Evolutionary conservation across 2,329 filamentous ascomycete genomes (phyloP), one percentile per base, ranked within the genome.

Genomic region (Penicillium sp.): DNA sequence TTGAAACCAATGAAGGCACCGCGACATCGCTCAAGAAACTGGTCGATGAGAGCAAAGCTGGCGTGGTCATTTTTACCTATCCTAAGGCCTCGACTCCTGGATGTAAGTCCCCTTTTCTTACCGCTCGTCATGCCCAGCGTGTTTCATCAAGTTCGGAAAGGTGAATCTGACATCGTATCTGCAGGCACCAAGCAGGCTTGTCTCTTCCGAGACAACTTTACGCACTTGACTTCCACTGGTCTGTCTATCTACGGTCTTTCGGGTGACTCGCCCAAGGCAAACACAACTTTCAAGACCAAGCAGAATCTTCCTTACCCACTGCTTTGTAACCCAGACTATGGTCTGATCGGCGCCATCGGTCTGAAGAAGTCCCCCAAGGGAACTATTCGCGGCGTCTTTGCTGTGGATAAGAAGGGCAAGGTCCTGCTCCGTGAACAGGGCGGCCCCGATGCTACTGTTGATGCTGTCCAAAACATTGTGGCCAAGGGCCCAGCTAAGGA

Each of bases 1-100:
- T 99, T 60, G 86, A 94, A 79, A 94, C 88, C 59, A 87, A 97
- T 62, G 91, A 96, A 60, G 92, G 92, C 66, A 79, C 82, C 50
- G 90, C 88, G 77, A 92, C 89, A 5, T 91, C 86, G 1, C 79
- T 99, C 55, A 88, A 91, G 77, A 81, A 86, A 65, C 85, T 99
- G 21, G 83, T 97, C 45, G 88, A 91, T 48, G 84, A 89, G 69
- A 96, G 92, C 82, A 87, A 90, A 77, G 81, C 84, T 31, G 94
- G 93, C 23, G 89, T 97, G 39, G 91, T 96, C 29, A 79, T 97
- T 26, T 97, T 99, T 75, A 97, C 92, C 28, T 97, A 97, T 71
- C 94, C 94, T 55, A 95, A 90, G 77, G 94, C 94, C 11, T 94
- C 89, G 24, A 99, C 94, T 19, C 91, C 91, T 33, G 93, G 93